Conservation (phyloP, 495 filamentous ascomycete genomes). For the Viridothelium virens region DNA sequence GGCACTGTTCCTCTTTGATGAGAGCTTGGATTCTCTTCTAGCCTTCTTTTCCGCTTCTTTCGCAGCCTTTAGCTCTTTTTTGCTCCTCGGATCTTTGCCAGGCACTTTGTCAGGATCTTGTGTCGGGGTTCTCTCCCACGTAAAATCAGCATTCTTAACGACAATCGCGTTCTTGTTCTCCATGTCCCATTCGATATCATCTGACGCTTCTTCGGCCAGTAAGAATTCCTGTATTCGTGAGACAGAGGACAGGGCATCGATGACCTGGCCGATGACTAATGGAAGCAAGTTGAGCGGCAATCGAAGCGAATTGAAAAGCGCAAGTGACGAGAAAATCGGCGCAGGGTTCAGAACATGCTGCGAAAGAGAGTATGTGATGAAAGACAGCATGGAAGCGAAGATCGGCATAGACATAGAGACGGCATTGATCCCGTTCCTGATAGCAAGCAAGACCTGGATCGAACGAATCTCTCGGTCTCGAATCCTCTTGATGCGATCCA, state of each 20-base stretch:
- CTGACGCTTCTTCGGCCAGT: slow-evolving; percentile 72
- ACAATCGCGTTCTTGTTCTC: slow-evolving; percentile 61
- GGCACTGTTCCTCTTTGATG: slow-evolving; percentile 22
- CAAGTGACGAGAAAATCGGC: slow-evolving; percentile 81
- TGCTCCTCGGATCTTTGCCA: slow-evolving; percentile 24
- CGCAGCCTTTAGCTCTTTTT: slow-evolving; percentile 34
- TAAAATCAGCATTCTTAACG: slow-evolving; percentile 70
- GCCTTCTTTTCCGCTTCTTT: slow-evolving; percentile 32
- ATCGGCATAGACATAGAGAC: slow-evolving; percentile 66
- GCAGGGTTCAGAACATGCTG: slow-evolving; percentile 64
- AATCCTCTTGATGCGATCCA: slow-evolving; percentile 64
- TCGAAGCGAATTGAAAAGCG: slow-evolving; percentile 83
- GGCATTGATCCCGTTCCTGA: slow-evolving; percentile 78
- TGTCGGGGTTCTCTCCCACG: slow-evolving; percentile 76
- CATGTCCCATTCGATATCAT: slow-evolving; percentile 58
- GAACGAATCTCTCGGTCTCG: slow-evolving; percentile 65
- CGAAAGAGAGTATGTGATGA: slow-evolving; percentile 83
- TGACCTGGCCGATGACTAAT: slow-evolving; percentile 76
- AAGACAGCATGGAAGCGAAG: slow-evolving; percentile 89
- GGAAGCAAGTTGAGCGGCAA: slow-evolving; percentile 85
- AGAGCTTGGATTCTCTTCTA: slow-evolving; percentile 27
- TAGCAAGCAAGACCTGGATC: slow-evolving; percentile 70
- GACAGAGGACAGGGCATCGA: slow-evolving; percentile 80
- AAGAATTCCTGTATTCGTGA: slow-evolving; percentile 81
- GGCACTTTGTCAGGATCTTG: slow-evolving; percentile 46